Percentiles rank a stretch among this genome's conserved stretches.
Evolutionary conservation across 257 asterid species (phyloP).

Genomic region (Lycium ferocissimum): DNA sequence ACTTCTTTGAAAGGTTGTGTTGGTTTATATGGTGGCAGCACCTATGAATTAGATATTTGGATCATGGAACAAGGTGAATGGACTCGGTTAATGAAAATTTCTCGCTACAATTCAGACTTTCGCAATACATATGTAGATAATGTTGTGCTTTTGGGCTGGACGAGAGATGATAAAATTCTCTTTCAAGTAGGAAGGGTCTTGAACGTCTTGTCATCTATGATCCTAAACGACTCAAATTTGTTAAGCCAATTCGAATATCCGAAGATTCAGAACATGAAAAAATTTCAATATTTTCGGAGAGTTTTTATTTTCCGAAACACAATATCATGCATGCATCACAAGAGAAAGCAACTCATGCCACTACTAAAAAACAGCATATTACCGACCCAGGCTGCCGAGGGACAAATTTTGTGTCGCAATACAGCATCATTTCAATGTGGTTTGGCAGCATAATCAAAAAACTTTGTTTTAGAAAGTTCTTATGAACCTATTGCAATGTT

Average conservation of each 20-base stretch:
- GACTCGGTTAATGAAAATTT: not conserved
- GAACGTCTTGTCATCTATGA: not conserved
- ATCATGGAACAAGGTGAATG: conserved; percentile 19
- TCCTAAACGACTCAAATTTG: not conserved
- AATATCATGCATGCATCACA: not conserved
- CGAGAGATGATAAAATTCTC: not conserved
- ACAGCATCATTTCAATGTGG: conserved; percentile 16
- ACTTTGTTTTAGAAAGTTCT: conserved; percentile 12
- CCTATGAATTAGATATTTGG: not conserved
- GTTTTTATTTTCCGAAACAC: not conserved
- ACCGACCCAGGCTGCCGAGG: too few relatives aligned
- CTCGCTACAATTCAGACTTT: too few relatives aligned
- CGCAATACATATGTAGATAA: not conserved
- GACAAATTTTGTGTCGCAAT: too few relatives aligned
- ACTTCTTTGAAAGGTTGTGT: not conserved
- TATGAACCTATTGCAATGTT: conserved; percentile 7
- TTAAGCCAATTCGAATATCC: not conserved
- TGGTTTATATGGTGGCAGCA: not conserved
- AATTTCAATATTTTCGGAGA: not conserved
- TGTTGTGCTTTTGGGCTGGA: not conserved
- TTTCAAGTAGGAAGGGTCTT: not conserved
- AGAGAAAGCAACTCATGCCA: too few relatives aligned
- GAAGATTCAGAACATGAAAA: not conserved
- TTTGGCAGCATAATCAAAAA: conserved; percentile 8
- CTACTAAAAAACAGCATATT: too few relatives aligned